phyloP scores from a whole-genome alignment of 2,329 filamentous ascomycete genomes.

The Paecilomyces variotii region DNA sequence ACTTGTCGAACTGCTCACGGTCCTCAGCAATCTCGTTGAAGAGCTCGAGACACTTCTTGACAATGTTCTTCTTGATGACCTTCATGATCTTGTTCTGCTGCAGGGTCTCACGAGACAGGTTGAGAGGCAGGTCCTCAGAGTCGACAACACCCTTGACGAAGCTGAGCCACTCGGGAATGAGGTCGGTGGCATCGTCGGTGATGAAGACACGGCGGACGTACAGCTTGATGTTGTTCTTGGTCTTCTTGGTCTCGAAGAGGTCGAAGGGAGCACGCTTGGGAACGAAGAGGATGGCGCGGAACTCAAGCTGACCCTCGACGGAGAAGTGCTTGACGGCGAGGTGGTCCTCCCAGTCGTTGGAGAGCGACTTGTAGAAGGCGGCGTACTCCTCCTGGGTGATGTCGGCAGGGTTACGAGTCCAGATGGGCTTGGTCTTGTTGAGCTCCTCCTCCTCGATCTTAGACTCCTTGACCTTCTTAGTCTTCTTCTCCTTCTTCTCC shows the following conservation, averaged over 20 bases:
- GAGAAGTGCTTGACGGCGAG: conserved; percentile 99
- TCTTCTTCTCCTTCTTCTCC: conserved; percentile 90
- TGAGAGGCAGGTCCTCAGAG: conserved; percentile 98
- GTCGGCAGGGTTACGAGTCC: conserved; percentile 95
- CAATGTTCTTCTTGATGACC: conserved; percentile 99
- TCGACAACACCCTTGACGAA: conserved; percentile 99
- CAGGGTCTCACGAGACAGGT: conserved; percentile 98
- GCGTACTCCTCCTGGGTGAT: conserved; percentile 96
- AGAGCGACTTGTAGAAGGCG: conserved; percentile 99
- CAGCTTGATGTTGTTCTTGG: conserved; percentile 99
- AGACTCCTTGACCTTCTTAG: conserved; percentile 98
- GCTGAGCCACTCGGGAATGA: conserved; percentile 98
- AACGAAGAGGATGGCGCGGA: conserved; percentile 98
- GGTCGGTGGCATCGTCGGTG: conserved; percentile 97
- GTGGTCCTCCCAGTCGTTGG: conserved; percentile 99
- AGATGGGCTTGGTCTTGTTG: conserved; percentile 99
- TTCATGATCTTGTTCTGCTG: conserved; percentile 99
- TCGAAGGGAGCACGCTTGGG: conserved; percentile 99
- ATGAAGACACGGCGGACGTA: conserved; percentile 99
- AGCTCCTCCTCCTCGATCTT: conserved; percentile 99
- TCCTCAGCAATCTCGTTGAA: conserved; percentile 99
- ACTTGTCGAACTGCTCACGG: conserved; percentile 99
- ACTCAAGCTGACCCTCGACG: conserved; percentile 99
- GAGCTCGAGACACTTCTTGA: conserved; percentile 99
- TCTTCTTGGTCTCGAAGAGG: conserved; percentile 99